Conservation (phyloP, 192 early-diverging fungal genomes). For the Gamsiella multidivaricata region DNA sequence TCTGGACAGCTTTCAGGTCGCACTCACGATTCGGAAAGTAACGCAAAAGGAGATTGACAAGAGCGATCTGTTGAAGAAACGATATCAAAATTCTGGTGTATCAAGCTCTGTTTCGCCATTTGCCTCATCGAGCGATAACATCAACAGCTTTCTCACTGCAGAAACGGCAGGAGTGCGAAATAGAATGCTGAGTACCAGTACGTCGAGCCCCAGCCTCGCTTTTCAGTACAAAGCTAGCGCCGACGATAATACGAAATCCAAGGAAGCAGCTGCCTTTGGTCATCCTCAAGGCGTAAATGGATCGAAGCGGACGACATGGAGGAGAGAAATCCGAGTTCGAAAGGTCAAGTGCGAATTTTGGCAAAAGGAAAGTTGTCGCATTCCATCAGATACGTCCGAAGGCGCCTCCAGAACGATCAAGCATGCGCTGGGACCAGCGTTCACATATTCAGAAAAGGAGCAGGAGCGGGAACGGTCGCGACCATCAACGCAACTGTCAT, state of each 20-base stretch:
- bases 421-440: slow-evolving; percentile 24
- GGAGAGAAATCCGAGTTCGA: slow-evolving; percentile 42
- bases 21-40: slow-evolving; percentile 40
- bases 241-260: not conserved
- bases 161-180: not conserved
- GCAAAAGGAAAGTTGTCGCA: slow-evolving; percentile 49
- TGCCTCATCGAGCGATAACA: not conserved
- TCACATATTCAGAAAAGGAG: slow-evolving; percentile 39
- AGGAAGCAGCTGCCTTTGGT: not conserved
- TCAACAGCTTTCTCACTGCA: not conserved
- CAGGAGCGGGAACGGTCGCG: slow-evolving; percentile 18
- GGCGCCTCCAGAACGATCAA: slow-evolving; percentile 30
- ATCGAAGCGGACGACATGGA: slow-evolving; percentile 15
- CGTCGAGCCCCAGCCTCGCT: not conserved
- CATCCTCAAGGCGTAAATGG: too few species aligned
- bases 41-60: slow-evolving; percentile 28
- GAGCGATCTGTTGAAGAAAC: slow-evolving; percentile 2
- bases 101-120: not conserved
- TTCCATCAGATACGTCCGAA: slow-evolving; percentile 8
- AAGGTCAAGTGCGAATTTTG: slow-evolving; percentile 53
- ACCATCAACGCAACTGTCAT: slow-evolving; percentile 4
- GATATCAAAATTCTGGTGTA: slow-evolving; percentile 5
- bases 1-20: slow-evolving; percentile 44
- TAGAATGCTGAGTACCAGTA: not conserved
- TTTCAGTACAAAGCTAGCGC: not conserved